These are phyloP conservation scores for Naganishia onofrii DNA, from an alignment of 768 basidiomycete species.

Conservation along the genomic window DNA sequence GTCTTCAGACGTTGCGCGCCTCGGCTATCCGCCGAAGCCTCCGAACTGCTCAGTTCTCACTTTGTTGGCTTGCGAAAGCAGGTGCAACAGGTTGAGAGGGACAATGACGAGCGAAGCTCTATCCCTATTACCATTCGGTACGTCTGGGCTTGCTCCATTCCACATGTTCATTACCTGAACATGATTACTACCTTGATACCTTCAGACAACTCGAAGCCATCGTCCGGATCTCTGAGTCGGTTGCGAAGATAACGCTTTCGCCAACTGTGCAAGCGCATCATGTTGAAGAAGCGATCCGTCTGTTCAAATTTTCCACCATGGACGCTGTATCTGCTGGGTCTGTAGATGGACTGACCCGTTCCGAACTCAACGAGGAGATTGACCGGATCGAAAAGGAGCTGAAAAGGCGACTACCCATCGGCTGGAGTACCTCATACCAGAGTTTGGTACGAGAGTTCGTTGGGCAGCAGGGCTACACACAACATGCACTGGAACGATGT, in stretches of 20 bases:
- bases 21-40: conserved; percentile 83
- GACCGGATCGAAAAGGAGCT: conserved; percentile 82
- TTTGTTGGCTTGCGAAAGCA: conserved; percentile 90
- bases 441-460: conserved; percentile 90
- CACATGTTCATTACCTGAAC: neutral
- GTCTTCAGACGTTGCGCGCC: conserved; percentile 90
- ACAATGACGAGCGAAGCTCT: conserved; percentile 94
- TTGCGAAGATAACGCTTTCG: conserved; percentile 89
- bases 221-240: conserved; percentile 94
- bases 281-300: conserved; percentile 93
- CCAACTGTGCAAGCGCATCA: conserved; percentile 84
- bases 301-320: conserved; percentile 99
- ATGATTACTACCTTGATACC: too few relatives aligned
- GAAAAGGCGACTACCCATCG: conserved; percentile 76
- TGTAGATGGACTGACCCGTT: conserved; percentile 84
- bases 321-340: conserved; percentile 94
- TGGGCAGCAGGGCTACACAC: conserved; percentile 82
- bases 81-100: conserved; percentile 90
- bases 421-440: conserved; percentile 96
- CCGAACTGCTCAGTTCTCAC: conserved; percentile 93
- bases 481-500: conserved; percentile 85
- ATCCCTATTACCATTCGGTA: conserved; percentile 88
- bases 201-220: conserved; percentile 88
- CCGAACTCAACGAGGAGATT: conserved; percentile 92
- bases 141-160: conserved; percentile 59